Evolutionary conservation across 2,329 filamentous ascomycete species (phyloP).

Genomic region (Aplosporella prunicola): DNA sequence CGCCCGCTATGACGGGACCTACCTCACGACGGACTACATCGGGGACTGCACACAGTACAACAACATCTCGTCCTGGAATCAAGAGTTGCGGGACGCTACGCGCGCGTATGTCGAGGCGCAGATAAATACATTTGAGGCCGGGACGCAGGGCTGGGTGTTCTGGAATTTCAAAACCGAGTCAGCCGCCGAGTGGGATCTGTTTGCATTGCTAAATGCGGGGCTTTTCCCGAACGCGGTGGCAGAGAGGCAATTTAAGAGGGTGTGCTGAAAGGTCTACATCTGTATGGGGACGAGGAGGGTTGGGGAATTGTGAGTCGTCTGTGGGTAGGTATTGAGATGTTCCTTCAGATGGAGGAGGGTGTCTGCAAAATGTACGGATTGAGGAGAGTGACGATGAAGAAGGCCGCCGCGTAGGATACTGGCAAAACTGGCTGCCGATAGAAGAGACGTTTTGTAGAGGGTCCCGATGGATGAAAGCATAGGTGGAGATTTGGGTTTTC

Average conservation of each 20-base stretch:
- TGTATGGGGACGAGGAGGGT: no score
- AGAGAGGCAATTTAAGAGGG: conserved; percentile 18
- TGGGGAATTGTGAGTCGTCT: no score
- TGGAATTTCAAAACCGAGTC: conserved; percentile 52
- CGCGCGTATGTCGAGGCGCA: conserved; percentile 47
- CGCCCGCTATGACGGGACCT: conserved; percentile 51
- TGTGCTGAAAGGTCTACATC: background rate
- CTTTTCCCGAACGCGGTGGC: conserved; percentile 38
- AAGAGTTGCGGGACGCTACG: conserved; percentile 35
- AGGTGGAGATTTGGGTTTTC: no score
- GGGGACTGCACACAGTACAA: conserved; percentile 45
- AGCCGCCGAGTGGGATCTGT: conserved; percentile 46
- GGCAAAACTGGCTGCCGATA: no score
- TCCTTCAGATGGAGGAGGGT: no score
- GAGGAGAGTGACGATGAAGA: no score
- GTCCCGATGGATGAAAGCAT: no score
- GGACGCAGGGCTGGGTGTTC: conserved; percentile 47
- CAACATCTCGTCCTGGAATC: conserved; percentile 39
- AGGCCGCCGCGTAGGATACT: no score
- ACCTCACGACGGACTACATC: conserved; percentile 36
- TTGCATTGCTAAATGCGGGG: conserved; percentile 39
- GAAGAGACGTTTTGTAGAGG: no score
- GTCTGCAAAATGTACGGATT: no score
- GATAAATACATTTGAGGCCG: conserved; percentile 43
- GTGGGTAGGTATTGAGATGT: no score